Evolutionary conservation across 495 filamentous ascomycete species (phyloP).

Genomic region (Lineolata rhizophorae): DNA sequence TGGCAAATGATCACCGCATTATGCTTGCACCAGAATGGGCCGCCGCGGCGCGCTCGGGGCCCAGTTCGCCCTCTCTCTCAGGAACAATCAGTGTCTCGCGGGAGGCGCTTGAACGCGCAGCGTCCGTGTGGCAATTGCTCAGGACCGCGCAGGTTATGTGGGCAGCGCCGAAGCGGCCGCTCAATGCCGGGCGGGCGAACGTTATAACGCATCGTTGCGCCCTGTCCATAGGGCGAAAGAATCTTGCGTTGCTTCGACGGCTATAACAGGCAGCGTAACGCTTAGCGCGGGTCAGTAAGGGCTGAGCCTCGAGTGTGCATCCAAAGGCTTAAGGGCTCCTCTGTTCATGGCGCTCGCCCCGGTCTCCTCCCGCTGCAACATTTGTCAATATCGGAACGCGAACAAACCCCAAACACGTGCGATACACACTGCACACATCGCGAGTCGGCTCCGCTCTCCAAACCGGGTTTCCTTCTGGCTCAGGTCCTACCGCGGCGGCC

Average conservation of each 20-base stretch:
- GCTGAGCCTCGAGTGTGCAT: too few relatives aligned
- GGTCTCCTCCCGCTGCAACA: constrained; percentile 12
- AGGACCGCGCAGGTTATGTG: too few relatives aligned
- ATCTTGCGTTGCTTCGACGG: too few relatives aligned
- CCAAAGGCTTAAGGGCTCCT: too few relatives aligned
- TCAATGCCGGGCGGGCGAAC: too few relatives aligned
- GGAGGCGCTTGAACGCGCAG: constrained; percentile 10
- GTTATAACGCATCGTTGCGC: too few relatives aligned
- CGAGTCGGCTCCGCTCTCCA: constrained; percentile 8
- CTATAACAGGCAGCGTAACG: too few relatives aligned
- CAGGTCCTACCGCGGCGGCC: constrained; percentile 25
- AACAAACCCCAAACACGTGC: constrained; percentile 14
- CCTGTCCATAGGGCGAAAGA: too few relatives aligned
- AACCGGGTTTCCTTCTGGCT: constrained; percentile 14
- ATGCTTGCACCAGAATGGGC: constrained; percentile 17
- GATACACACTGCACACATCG: constrained; percentile 10
- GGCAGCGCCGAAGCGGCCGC: too few relatives aligned
- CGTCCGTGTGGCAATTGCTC: constrained; percentile 17
- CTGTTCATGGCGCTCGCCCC: constrained; percentile 12
- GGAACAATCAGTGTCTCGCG: constrained; percentile 17
- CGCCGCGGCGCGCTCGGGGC: constrained; percentile 15
- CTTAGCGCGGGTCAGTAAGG: too few relatives aligned
- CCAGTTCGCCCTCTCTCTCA: constrained; percentile 8
- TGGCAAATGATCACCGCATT: constrained; percentile 16
- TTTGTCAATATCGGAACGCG: constrained; percentile 17